Evolutionary conservation across 2,329 filamentous ascomycete species (phyloP), one percentile per base, ranked within the genome.

Genomic region (Colletotrichum musae): DNA sequence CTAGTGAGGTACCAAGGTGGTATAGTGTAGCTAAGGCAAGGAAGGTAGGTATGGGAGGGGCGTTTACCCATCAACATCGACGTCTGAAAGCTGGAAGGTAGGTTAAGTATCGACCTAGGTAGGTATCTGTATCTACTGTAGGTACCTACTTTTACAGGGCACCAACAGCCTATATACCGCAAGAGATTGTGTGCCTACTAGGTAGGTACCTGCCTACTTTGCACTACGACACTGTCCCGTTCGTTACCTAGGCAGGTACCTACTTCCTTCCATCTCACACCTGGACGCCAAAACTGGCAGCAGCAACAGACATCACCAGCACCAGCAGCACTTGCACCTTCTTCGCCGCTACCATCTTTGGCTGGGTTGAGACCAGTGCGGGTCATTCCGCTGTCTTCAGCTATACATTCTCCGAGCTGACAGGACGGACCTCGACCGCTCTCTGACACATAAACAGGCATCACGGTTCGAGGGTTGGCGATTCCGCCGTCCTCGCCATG

Each of bases 11-110:
- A 43, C 4, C 13, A 13, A 13, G 7, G 2, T 13, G 36, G 36
- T 39, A 7, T 39, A 13, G 36, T 63, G 50, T 39, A 36, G 39
- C 18, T 32, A 28, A 36, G 7, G 2, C 32, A 36, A 36, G 32
- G 7, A 36, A 10, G 32, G 32, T 39, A 56, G 51, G 41, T 28
- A 45, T 47, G 41, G 32, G 59, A 24, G 52, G 52, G 52, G 60
- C 28, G 61, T 64, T 64, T 18, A 32, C 51, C 53, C 61, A 64
- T 58, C 60, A 57, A 48, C 18, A 39, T n/a, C 45, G 6, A 26
- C 18, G 15, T 41, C 48, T n/a, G 24, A 18, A 24, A 24, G 21
- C 21, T 24, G 21, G 21, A 24, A 24, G 21, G 21, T 24, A 24
- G 21, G 21, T 6, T 6, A 36, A 36, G 7, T 36, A 36, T n/a